Conservation (phyloP, 257 asterid genomes). For the Lantana camara region DNA sequence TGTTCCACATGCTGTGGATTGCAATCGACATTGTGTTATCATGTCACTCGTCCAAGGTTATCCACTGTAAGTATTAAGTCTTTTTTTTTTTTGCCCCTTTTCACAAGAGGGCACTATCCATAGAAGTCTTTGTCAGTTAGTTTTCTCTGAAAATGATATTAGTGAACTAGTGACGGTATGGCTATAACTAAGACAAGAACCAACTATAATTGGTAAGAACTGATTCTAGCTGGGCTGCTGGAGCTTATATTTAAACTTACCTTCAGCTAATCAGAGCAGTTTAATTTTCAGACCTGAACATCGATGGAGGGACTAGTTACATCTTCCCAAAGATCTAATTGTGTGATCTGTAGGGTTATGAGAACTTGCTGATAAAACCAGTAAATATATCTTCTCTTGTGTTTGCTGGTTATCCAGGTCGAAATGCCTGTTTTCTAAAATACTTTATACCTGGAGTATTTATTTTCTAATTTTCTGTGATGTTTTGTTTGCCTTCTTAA, state of each 20-base stretch:
- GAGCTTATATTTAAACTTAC: neutral
- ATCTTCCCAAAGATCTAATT: neutral
- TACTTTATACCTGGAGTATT: slow-evolving; percentile 4
- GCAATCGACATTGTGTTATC: slow-evolving; percentile 92
- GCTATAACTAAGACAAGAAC: neutral
- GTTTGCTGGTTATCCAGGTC: neutral
- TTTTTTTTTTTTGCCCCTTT: neutral
- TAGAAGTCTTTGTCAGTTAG: neutral
- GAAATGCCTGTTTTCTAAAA: neutral
- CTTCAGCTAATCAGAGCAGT: neutral
- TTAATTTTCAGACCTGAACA: slow-evolving; percentile 3
- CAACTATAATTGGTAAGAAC: neutral
- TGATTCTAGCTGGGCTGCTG: neutral
- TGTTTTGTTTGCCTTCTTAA: neutral
- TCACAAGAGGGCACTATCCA: neutral
- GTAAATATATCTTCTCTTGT: neutral
- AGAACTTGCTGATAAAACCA: neutral
- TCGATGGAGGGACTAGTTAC: neutral
- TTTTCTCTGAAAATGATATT: neutral
- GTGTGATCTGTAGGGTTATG: neutral
- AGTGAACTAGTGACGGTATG: neutral
- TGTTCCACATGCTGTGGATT: slow-evolving; percentile 94
- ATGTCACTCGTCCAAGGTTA: slow-evolving; percentile 96
- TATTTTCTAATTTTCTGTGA: neutral
- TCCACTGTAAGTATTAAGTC: slow-evolving; percentile 74